Conservation (phyloP, 805 yeast genomes). For the Wickerhamomyces alni region DNA sequence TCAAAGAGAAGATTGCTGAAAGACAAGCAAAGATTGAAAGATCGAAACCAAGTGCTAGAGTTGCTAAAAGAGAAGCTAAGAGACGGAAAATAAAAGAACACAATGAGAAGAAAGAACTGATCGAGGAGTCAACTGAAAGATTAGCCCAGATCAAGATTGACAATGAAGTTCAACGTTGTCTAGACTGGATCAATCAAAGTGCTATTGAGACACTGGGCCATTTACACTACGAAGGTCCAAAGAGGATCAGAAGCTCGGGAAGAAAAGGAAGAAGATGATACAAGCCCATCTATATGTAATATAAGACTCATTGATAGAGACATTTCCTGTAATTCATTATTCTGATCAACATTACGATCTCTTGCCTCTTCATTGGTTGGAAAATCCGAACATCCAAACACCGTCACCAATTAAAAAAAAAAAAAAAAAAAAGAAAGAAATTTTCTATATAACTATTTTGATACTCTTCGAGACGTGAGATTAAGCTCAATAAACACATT, state of each 20-base stretch:
- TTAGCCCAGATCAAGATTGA: constrained; percentile 31
- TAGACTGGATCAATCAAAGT: constrained; percentile 57
- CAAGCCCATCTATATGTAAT: neutral
- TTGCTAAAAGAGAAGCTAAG: constrained; percentile 29
- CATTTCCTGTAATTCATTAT: too few relatives aligned
- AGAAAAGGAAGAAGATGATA: constrained; percentile 7
- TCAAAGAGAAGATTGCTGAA: constrained; percentile 12
- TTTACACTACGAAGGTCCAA: constrained; percentile 48
- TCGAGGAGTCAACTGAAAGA: constrained; percentile 21
- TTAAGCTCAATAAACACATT: too few relatives aligned
- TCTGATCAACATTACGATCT: neutral
- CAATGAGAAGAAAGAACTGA: constrained; percentile 22
- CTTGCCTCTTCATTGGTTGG: neutral
- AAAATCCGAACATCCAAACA: neutral
- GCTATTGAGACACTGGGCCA: constrained; percentile 48
- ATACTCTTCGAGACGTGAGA: too few relatives aligned
- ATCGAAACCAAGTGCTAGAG: constrained; percentile 29
- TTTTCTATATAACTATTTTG: too few relatives aligned
- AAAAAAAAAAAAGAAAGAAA: neutral
- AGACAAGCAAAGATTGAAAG: constrained; percentile 18
- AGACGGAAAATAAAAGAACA: constrained; percentile 28
- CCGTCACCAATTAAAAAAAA: neutral
- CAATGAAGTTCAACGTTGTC: constrained; percentile 39
- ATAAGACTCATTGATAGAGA: neutral
- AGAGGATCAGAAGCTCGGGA: neutral